Percentiles rank a stretch among this genome's conserved stretches.
Evolutionary conservation across 805 yeast genomes (phyloP).

Genomic region (Kluyveromyces aestuarii): DNA sequence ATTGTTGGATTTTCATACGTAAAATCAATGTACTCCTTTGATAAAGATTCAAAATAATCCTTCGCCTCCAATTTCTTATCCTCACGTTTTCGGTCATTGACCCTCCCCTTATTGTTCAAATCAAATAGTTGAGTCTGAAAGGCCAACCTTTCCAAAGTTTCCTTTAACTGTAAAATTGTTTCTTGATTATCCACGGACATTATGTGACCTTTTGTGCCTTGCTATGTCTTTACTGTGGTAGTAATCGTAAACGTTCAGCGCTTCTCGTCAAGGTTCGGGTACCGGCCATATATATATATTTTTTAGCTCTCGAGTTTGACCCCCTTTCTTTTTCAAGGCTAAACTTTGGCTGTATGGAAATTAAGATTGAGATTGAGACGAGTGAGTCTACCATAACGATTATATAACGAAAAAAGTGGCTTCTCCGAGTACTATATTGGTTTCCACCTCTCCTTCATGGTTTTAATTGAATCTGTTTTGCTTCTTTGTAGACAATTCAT

Average conservation of each 20-base stretch:
- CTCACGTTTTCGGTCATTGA: slow-evolving; percentile 3
- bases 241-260: background rate
- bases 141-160: slow-evolving; percentile 19
- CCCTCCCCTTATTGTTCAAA: background rate
- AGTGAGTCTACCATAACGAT: too few species aligned
- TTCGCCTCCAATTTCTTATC: background rate
- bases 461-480: too few species aligned
- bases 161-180: slow-evolving; percentile 16
- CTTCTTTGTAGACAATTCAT: too few species aligned
- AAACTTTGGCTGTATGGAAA: background rate
- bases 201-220: too few species aligned
- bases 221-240: background rate
- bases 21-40: slow-evolving; percentile 57
- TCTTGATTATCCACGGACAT: slow-evolving; percentile 6
- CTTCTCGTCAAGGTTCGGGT: background rate
- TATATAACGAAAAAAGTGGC: too few species aligned
- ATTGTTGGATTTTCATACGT: slow-evolving; percentile 67
- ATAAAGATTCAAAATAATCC: slow-evolving; percentile 23
- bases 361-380: background rate
- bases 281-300: background rate
- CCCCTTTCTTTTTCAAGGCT: background rate
- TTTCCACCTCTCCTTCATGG: too few species aligned
- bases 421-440: too few species aligned
- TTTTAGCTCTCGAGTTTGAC: background rate
- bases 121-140: slow-evolving; percentile 3